Evolutionary conservation across 139 green algal genomes (phyloP), one percentile per base, ranked within the genome.

Genomic region (Auxenochlorella protothecoides): DNA sequence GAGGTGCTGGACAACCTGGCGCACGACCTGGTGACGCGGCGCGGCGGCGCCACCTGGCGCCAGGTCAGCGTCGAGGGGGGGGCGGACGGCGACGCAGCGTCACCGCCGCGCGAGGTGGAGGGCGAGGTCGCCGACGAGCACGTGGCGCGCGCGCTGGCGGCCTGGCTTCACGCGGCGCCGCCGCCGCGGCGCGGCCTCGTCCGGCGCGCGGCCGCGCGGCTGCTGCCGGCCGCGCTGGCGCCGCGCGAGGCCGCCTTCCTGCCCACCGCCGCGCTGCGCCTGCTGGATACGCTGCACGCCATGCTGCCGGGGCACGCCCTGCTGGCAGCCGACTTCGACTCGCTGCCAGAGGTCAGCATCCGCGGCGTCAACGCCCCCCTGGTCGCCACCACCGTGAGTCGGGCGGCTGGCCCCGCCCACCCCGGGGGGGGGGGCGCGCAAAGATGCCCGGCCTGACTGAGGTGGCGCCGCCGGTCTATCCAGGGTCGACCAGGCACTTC

Each of bases 1-100:
- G 89, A 97, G 82, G 89, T 97, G 68, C 79, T 96, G 69, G 91
- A 97, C 80, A 97, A 97, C 81, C 71, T 96, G 62, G 78, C 87
- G 12, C 87, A 92, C 65, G 87, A 92, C 78, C 69, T 15, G 57
- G 57, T 62, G 9, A 11, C 11, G 57, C 11, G 57, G 75, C 13
- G 72, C 80, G 27, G 27, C 27, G 27, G 27, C 27, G 27, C 27
- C 27, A 44, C 27, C 27, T 44, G 27, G 27, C 27, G 27, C 27
- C 27, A 44, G 27, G 27, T 44, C 27, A 44, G 27, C 27, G 27
- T 44, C 27, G 27, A 44, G 27, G 27, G 27, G 27, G 27, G 27
- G 27, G 27, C 27, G 27, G 27, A 44, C 27, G 27, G 27, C 27
- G 27, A 44, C 27, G 27, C 27, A 44, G 27, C 27, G 27, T 44